A percentile compares a stretch with the other conserved stretches of the same genome.
These are phyloP conservation scores for Begonia fuchsioides DNA, from an alignment of 306 rosid genomes.

Conservation along the genomic window DNA sequence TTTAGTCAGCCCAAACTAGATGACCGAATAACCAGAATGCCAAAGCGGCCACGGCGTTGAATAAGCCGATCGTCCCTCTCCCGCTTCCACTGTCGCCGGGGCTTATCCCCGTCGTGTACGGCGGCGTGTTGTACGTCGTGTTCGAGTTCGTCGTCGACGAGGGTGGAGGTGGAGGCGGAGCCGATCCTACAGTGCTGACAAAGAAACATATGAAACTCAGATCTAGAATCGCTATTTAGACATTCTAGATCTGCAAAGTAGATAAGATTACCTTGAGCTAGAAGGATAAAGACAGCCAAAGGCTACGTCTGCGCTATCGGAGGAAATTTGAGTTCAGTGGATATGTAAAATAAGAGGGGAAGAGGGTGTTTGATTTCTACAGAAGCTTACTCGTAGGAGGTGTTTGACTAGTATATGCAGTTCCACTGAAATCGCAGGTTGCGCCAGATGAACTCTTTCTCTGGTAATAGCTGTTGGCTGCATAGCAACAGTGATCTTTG, in stretches of 20 bases:
- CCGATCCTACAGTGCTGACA: conserved; percentile 6
- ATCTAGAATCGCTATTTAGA: too few relatives aligned
- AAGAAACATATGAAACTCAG: too few relatives aligned
- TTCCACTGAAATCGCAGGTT: conserved; percentile 71
- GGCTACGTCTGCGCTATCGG: conserved; percentile 30
- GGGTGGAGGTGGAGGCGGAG: conserved; percentile 13
- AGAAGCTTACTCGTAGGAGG: conserved; percentile 37
- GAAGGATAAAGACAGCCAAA: conserved; percentile 64
- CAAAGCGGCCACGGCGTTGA: too few relatives aligned
- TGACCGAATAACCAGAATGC: too few relatives aligned
- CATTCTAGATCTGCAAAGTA: too few relatives aligned
- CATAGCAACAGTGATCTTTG: conserved; percentile 78
- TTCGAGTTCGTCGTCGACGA: conserved; percentile 9
- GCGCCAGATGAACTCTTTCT: conserved; percentile 42
- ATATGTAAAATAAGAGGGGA: not conserved
- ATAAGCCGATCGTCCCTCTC: conserved; percentile 8
- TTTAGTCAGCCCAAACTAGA: too few relatives aligned
- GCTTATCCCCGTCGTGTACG: conserved; percentile 51
- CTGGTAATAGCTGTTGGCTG: conserved; percentile 87
- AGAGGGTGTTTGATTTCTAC: not conserved
- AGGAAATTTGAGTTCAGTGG: not conserved
- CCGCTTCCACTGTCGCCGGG: conserved; percentile 27
- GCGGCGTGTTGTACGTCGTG: conserved; percentile 15
- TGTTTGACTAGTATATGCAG: conserved; percentile 28
- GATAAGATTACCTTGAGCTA: conserved; percentile 44